These are phyloP conservation scores for Fusarium sterilihyphosum DNA, from an alignment of 2,329 filamentous ascomycete species.

Conservation along the genomic window DNA sequence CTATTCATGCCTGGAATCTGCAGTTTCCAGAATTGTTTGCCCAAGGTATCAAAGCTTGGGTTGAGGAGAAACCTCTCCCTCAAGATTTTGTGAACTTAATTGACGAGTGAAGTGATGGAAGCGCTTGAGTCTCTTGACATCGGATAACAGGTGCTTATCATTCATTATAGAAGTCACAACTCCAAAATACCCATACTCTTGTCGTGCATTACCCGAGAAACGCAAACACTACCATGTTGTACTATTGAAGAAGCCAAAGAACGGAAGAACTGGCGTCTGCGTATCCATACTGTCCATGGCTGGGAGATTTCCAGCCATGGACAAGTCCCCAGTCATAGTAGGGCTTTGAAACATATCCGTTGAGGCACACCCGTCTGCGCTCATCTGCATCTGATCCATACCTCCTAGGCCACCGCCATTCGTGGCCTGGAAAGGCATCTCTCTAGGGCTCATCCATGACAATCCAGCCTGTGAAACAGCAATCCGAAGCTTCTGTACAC, in stretches of 20 bases:
- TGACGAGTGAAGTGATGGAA: rapidly evolving
- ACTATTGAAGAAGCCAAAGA: slow-evolving; percentile 15
- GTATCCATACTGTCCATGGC: background rate
- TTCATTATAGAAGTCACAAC: rapidly evolving
- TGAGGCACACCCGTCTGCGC: rapidly evolving
- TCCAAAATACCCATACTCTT: too few species aligned
- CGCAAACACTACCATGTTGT: background rate
- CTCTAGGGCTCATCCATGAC: background rate
- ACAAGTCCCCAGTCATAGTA: background rate
- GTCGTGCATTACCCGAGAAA: too few species aligned
- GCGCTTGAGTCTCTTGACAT: rapidly evolving
- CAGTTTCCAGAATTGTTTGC: slow-evolving; percentile 54
- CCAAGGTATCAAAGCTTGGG: slow-evolving; percentile 50
- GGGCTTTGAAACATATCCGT: background rate
- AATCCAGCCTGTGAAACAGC: background rate
- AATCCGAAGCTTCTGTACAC: background rate
- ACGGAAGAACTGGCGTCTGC: slow-evolving; percentile 1
- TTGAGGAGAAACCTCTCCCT: slow-evolving; percentile 43
- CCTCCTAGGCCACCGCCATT: too few species aligned
- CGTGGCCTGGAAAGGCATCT: background rate
- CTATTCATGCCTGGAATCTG: slow-evolving; percentile 52
- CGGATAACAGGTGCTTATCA: background rate
- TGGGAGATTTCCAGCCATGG: background rate
- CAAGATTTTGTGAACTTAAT: slow-evolving; percentile 27
- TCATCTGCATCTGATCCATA: background rate